phyloP scores from a whole-genome alignment of 2,329 filamentous ascomycete species.

The Blumeriella jaapii region DNA sequence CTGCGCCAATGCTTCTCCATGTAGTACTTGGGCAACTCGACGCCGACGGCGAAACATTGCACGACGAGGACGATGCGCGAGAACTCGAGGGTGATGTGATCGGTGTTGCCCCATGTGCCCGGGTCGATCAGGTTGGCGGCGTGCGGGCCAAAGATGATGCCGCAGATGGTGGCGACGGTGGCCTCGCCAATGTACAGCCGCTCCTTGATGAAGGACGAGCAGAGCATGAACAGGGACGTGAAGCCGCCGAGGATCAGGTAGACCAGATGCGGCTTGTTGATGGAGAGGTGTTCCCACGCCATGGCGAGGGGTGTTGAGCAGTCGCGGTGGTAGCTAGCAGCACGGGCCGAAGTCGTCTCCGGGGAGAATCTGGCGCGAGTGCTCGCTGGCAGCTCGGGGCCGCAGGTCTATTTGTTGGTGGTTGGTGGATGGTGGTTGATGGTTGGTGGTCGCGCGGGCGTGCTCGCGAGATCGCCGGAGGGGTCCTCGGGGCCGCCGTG shows the following conservation, averaged over 20 bases:
- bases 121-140: slow-evolving; percentile 73
- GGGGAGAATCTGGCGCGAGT: too few relatives aligned
- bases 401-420: too few relatives aligned
- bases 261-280: slow-evolving; percentile 93
- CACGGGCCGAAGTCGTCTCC: too few relatives aligned
- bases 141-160: slow-evolving; percentile 81
- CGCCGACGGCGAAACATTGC: slow-evolving; percentile 78
- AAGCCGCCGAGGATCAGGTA: slow-evolving; percentile 98
- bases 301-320: too few relatives aligned
- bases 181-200: slow-evolving; percentile 97
- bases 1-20: slow-evolving; percentile 98
- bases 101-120: slow-evolving; percentile 65
- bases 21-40: slow-evolving; percentile 84
- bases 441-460: too few relatives aligned
- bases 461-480: too few relatives aligned
- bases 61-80: slow-evolving; percentile 82
- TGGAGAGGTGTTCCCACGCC: slow-evolving; percentile 70
- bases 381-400: too few relatives aligned
- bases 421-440: too few relatives aligned
- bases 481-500: too few relatives aligned
- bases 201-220: slow-evolving; percentile 96
- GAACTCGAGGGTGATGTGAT: slow-evolving; percentile 81
- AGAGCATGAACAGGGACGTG: slow-evolving; percentile 96
- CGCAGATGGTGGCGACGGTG: slow-evolving; percentile 80
- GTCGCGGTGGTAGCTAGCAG: too few relatives aligned